phyloP scores from a whole-genome alignment of 768 basidiomycete species.

The Boletus bicolor region DNA sequence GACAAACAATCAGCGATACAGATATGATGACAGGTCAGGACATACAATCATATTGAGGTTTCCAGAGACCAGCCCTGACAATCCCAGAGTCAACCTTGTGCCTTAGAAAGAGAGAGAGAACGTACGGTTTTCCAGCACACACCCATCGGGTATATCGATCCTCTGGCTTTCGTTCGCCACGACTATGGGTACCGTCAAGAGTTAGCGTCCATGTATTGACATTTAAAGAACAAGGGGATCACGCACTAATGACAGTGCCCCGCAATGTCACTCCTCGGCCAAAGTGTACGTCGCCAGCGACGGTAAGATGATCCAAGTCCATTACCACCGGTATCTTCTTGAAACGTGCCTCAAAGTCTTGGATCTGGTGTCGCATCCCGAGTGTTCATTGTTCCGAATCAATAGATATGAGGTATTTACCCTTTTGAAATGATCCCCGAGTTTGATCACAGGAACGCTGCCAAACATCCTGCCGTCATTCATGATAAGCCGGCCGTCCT shows the following conservation, averaged over 20 bases:
- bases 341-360: slow-evolving; percentile 92
- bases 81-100: not conserved
- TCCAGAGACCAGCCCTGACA: slow-evolving; percentile 68
- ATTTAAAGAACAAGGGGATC: not conserved
- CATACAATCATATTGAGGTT: slow-evolving; percentile 76
- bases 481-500: slow-evolving; percentile 86
- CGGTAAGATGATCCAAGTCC: slow-evolving; percentile 92
- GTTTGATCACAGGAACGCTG: slow-evolving; percentile 92
- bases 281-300: slow-evolving; percentile 88
- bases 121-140: slow-evolving; percentile 68
- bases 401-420: slow-evolving; percentile 34
- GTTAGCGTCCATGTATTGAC: not conserved
- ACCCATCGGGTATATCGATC: slow-evolving; percentile 82
- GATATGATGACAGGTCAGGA: not conserved
- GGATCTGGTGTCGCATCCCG: slow-evolving; percentile 45
- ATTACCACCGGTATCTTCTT: slow-evolving; percentile 89
- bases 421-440: slow-evolving; percentile 97
- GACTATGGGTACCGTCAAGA: slow-evolving; percentile 32
- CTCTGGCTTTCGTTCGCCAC: slow-evolving; percentile 80
- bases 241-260: slow-evolving; percentile 80
- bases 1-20: not conserved
- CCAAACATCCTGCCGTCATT: slow-evolving; percentile 80
- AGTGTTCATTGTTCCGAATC: not conserved
- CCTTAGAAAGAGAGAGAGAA: not conserved
- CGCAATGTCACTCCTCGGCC: slow-evolving; percentile 82